A percentile compares a stretch with the other conserved stretches of the same genome.
Evolutionary conservation across 768 basidiomycete species (phyloP).

Genomic region (Kwoniella heveanensis): DNA sequence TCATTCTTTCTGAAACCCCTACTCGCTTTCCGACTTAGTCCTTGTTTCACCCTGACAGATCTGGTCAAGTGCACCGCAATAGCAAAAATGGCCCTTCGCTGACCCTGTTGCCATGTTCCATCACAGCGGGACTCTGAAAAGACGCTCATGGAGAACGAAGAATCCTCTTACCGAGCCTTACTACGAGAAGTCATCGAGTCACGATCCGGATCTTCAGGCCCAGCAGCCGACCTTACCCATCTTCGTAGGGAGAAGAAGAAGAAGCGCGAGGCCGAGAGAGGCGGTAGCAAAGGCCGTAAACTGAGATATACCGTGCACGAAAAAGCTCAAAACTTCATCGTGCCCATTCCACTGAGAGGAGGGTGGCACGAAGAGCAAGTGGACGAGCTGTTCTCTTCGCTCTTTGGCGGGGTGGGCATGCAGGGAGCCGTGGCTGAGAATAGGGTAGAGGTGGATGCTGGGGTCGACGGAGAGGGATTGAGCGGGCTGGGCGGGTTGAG

Average conservation of each 20-base stretch:
- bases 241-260: slow-evolving; percentile 61
- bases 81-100: too few species aligned
- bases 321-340: slow-evolving; percentile 96
- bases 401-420: slow-evolving; percentile 65
- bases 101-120: neutral
- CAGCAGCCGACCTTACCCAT: slow-evolving; percentile 35
- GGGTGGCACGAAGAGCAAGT: slow-evolving; percentile 95
- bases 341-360: slow-evolving; percentile 68
- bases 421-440: slow-evolving; percentile 36
- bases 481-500: slow-evolving; percentile 24
- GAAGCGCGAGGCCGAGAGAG: slow-evolving; percentile 80
- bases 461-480: slow-evolving; percentile 22
- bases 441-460: slow-evolving; percentile 17
- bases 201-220: slow-evolving; percentile 25
- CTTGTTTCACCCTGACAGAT: too few species aligned
- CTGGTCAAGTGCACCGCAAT: too few species aligned
- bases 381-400: slow-evolving; percentile 86
- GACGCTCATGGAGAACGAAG: slow-evolving; percentile 45
- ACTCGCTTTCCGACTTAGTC: too few species aligned
- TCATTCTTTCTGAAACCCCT: too few species aligned
- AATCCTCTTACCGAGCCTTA: slow-evolving; percentile 77
- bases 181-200: slow-evolving; percentile 88
- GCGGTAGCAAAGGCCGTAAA: slow-evolving; percentile 92
- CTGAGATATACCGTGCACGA: slow-evolving; percentile 92
- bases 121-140: slow-evolving; percentile 31